Evolutionary conservation across 169 alveolate species (phyloP).

Genomic region (Amoebophrya sp.): DNA sequence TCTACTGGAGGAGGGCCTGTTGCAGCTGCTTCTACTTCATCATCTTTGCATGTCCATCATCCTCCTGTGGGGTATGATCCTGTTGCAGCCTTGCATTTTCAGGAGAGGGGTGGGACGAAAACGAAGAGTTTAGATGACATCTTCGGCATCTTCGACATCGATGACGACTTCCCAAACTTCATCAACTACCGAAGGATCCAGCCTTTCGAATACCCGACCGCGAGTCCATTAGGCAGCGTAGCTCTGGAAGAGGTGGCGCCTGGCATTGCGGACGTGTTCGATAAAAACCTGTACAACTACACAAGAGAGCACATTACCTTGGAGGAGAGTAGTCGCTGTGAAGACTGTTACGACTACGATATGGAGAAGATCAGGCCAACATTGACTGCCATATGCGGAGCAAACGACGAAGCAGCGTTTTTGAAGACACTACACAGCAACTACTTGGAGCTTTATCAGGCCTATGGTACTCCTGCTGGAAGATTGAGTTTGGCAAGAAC

Average conservation of each 20-base stretch:
- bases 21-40: no score
- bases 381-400: neutral
- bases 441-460: conserved; percentile 19
- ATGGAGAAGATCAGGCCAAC: neutral
- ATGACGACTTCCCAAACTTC: neutral
- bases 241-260: neutral
- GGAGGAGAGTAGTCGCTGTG: neutral
- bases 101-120: no score
- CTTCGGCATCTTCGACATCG: conserved; percentile 5
- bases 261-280: neutral
- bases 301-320: neutral
- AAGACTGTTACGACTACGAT: neutral
- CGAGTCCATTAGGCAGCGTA: neutral
- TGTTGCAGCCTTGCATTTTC: no score
- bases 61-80: no score
- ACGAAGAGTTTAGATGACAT: no score
- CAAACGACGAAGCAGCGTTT: neutral
- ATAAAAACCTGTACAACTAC: neutral
- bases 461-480: neutral
- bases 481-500: no score
- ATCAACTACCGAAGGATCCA: neutral
- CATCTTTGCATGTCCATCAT: no score
- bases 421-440: neutral
- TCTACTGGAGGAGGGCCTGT: no score
- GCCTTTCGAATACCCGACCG: neutral